phyloP scores from a whole-genome alignment of 2,329 filamentous ascomycete species.

The Purpureocillium takamizusanense region DNA sequence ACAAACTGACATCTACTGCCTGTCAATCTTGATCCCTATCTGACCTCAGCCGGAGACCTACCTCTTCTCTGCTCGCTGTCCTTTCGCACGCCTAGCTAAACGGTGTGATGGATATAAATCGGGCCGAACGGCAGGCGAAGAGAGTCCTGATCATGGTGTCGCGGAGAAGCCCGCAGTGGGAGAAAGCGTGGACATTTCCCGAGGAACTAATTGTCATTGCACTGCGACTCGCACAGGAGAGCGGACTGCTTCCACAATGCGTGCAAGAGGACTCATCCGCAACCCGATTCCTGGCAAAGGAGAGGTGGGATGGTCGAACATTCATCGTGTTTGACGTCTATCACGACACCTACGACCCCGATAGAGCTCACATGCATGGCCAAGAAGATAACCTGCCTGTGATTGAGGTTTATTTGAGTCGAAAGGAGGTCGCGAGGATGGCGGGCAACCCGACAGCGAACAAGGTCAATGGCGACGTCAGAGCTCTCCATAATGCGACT shows the following conservation, averaged over 20 bases:
- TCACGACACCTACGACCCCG: slow-evolving; percentile 9
- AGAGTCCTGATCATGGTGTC: neutral
- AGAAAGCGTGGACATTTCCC: neutral
- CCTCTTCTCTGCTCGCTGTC: too few relatives aligned
- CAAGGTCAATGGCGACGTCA: slow-evolving; percentile 5
- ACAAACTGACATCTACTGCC: too few relatives aligned
- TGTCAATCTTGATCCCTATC: too few relatives aligned
- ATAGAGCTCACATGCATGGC: slow-evolving; percentile 5
- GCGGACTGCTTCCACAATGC: neutral
- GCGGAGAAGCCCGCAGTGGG: neutral
- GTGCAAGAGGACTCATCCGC: neutral
- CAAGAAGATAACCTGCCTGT: slow-evolving; percentile 5
- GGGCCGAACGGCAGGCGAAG: neutral
- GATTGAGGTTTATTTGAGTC: slow-evolving; percentile 3
- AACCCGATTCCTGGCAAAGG: slow-evolving; percentile 4
- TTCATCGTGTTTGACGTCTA: slow-evolving; percentile 9
- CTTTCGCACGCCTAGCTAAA: too few relatives aligned
- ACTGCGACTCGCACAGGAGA: neutral
- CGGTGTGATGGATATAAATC: too few relatives aligned
- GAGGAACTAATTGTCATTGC: neutral
- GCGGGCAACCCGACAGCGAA: slow-evolving; percentile 4
- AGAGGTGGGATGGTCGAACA: slow-evolving; percentile 6
- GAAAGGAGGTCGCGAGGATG: slow-evolving; percentile 2
- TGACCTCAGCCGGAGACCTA: too few relatives aligned
- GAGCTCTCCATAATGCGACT: slow-evolving; percentile 3